A percentile compares a stretch with the other conserved stretches of the same genome.
Conservation (phyloP, 2,329 filamentous ascomycete genomes). For the Coleophoma crateriformis region DNA sequence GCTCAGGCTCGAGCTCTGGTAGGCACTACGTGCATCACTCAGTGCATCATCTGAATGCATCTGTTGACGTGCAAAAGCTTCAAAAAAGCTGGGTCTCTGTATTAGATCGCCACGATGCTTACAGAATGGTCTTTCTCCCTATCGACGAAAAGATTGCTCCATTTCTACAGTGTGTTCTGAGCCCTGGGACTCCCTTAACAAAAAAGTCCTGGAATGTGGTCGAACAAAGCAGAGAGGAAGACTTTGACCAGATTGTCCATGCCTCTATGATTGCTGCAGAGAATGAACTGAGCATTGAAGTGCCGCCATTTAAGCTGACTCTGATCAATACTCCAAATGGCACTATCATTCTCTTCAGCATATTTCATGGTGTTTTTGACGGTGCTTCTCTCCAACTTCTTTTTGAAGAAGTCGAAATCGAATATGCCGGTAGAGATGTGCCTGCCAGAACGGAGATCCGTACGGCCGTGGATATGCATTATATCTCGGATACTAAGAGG, state of each 20-base stretch:
- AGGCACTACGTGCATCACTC: background rate
- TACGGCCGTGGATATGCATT: slow-evolving; percentile 1
- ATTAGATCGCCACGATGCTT: background rate
- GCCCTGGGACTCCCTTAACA: background rate
- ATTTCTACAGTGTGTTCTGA: background rate
- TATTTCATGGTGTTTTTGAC: background rate
- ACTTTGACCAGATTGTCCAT: background rate
- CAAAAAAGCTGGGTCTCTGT: background rate
- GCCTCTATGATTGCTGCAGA: background rate
- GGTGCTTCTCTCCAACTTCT: background rate
- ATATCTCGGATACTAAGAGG: background rate
- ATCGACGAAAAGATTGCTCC: background rate
- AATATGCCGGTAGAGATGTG: background rate
- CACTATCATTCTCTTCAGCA: background rate
- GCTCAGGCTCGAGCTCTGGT: background rate
- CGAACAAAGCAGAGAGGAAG: background rate
- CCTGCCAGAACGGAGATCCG: background rate
- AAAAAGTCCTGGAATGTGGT: background rate
- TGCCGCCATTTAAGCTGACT: background rate
- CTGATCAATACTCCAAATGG: background rate
- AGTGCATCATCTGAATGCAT: background rate
- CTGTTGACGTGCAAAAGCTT: background rate
- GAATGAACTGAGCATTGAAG: background rate
- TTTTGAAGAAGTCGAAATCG: background rate
- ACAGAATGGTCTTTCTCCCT: background rate